These are phyloP conservation scores for Colletotrichum chrysophilum DNA, from an alignment of 2,329 filamentous ascomycete genomes.

Conservation along the genomic window DNA sequence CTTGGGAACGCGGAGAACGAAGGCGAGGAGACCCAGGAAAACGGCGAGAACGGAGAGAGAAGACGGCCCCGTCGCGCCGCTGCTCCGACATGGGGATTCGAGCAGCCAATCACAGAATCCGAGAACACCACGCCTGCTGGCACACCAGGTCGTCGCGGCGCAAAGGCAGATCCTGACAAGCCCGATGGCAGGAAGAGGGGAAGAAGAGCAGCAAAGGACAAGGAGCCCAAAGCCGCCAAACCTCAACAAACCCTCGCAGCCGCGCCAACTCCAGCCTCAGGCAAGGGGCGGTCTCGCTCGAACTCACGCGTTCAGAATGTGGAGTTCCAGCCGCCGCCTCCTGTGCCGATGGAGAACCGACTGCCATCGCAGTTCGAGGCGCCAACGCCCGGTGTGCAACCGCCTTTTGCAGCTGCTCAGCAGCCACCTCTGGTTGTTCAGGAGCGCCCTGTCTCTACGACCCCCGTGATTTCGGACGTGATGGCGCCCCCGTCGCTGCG, in stretches of 20 bases:
- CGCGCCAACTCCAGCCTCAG: constrained; percentile 41
- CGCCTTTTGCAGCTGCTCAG: constrained; percentile 42
- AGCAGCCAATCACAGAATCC: constrained; percentile 63
- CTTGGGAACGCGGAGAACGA: constrained; percentile 65
- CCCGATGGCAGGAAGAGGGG: constrained; percentile 45
- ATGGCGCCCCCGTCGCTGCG: constrained; percentile 63
- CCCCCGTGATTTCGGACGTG: constrained; percentile 52
- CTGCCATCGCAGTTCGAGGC: constrained; percentile 50
- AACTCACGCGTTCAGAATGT: constrained; percentile 54
- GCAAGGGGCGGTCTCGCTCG: constrained; percentile 58
- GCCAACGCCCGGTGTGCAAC: constrained; percentile 44
- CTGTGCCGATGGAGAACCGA: constrained; percentile 45
- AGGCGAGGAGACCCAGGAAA: constrained; percentile 59
- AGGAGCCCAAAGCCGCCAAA: constrained; percentile 47
- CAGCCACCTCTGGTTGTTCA: constrained; percentile 24
- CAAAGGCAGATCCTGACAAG: constrained; percentile 50
- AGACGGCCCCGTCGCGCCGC: constrained; percentile 67
- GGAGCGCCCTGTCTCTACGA: constrained; percentile 39
- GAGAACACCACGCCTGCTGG: constrained; percentile 63
- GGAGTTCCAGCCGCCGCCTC: constrained; percentile 44
- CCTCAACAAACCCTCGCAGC: constrained; percentile 46
- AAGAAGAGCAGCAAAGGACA: constrained; percentile 42
- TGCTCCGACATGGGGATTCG: constrained; percentile 75
- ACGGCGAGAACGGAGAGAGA: constrained; percentile 64
- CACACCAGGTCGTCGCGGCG: constrained; percentile 61